Conservation (phyloP, 169 alveolate species). For the Cryptosporidium muris region DNA sequence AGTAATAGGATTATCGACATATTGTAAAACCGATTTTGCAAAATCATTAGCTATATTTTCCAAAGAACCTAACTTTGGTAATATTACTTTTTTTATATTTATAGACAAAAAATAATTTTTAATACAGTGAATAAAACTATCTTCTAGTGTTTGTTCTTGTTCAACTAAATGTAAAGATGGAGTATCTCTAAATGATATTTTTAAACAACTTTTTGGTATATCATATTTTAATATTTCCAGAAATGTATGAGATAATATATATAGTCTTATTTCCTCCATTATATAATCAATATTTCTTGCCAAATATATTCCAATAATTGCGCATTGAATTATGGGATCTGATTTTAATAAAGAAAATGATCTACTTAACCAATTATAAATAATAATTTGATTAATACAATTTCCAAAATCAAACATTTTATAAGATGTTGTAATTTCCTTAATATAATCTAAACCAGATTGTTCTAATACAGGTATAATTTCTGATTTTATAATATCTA, state of each 20-base stretch:
- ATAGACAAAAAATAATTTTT: constrained; percentile 22
- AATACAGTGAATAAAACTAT: constrained; percentile 21
- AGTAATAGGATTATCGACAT: constrained; percentile 51
- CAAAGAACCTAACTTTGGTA: not conserved
- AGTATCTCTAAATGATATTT: constrained; percentile 5
- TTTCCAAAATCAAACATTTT: constrained; percentile 42
- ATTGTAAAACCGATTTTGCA: constrained; percentile 9
- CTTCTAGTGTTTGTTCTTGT: not conserved
- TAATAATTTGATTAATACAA: constrained; percentile 40
- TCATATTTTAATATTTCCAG: constrained; percentile 22
- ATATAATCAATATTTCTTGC: constrained; percentile 38
- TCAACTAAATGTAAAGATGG: constrained; percentile 12
- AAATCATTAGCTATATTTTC: not conserved
- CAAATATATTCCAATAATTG: constrained; percentile 17
- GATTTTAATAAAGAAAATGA: constrained; percentile 41
- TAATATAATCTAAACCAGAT: not conserved
- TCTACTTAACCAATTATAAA: constrained; percentile 32
- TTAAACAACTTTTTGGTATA: constrained; percentile 29
- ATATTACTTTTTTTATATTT: not conserved
- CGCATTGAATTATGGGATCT: constrained; percentile 42
- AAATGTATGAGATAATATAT: constrained; percentile 24
- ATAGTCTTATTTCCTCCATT: constrained; percentile 19
- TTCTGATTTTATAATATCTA: constrained; percentile 1
- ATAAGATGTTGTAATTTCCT: constrained; percentile 7
- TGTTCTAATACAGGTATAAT: constrained; percentile 14